Conservation (phyloP, 352 stramenopile species). For the Hyaloperonospora arabidopsidis region DNA sequence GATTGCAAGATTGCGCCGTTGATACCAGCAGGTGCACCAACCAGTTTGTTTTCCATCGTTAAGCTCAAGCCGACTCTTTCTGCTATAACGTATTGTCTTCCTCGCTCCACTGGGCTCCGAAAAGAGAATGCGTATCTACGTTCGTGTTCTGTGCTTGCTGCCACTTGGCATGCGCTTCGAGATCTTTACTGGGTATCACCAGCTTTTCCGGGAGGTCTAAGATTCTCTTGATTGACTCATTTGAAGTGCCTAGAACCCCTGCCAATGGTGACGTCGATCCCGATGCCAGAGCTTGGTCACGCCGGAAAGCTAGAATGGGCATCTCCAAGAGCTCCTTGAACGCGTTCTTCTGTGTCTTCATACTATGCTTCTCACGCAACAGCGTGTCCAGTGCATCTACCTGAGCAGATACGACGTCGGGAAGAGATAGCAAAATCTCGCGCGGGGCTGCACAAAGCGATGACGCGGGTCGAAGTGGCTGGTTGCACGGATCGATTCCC, state of each 20-base stretch:
- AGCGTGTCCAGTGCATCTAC: slow-evolving; percentile 45
- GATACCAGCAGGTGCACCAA: no score
- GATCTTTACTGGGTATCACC: slow-evolving; percentile 48
- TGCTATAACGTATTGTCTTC: no score
- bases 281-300: slow-evolving; percentile 30
- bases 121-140: slow-evolving; percentile 45
- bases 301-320: slow-evolving; percentile 45
- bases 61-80: no score
- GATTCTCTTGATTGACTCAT: slow-evolving; percentile 42
- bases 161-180: slow-evolving; percentile 36
- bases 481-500: slow-evolving; percentile 73
- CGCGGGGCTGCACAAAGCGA: slow-evolving; percentile 40
- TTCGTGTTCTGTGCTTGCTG: slow-evolving; percentile 44
- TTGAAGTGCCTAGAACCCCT: slow-evolving; percentile 18
- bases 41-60: no score
- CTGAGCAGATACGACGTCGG: slow-evolving; percentile 32
- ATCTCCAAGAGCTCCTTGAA: slow-evolving; percentile 74
- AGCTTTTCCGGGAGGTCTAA: slow-evolving; percentile 60
- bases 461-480: slow-evolving; percentile 40
- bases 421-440: slow-evolving; percentile 53
- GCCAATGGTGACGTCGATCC: slow-evolving; percentile 31
- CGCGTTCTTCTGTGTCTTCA: slow-evolving; percentile 78
- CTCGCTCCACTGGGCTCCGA: slow-evolving; percentile 25
- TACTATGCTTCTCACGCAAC: slow-evolving; percentile 63
- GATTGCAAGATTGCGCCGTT: no score